Conservation (phyloP, 2,329 filamentous ascomycete species). For the Cephalotrichum gorgonifer region DNA sequence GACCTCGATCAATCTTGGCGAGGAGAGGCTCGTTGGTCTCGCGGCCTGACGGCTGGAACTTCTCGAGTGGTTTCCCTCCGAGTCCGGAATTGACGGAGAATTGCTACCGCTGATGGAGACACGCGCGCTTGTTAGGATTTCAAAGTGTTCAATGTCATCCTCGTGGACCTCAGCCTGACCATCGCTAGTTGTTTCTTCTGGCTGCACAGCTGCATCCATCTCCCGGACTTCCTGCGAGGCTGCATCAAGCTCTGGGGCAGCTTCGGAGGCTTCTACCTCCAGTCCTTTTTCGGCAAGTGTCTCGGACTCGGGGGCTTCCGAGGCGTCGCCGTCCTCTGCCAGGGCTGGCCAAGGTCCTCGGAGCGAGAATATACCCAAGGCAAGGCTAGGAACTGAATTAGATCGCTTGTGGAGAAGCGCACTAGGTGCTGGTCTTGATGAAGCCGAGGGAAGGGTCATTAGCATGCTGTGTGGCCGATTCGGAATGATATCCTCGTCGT, state of each 20-base stretch:
- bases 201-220: not conserved
- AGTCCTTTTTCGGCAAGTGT: constrained; percentile 8
- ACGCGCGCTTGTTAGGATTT: constrained; percentile 46
- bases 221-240: not conserved
- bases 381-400: constrained; percentile 35
- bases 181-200: not conserved
- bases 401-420: constrained; percentile 31
- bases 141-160: constrained; percentile 40
- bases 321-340: not conserved
- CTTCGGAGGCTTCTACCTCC: not conserved
- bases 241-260: not conserved
- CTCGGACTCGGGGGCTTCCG: not conserved
- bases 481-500: constrained; percentile 19
- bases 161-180: constrained; percentile 3
- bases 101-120: constrained; percentile 43
- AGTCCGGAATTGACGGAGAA: constrained; percentile 38
- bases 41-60: constrained; percentile 3
- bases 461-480: constrained; percentile 38
- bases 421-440: constrained; percentile 9
- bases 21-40: constrained; percentile 36
- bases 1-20: constrained; percentile 49
- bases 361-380: constrained; percentile 13
- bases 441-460: constrained; percentile 5
- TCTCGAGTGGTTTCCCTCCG: constrained; percentile 20
- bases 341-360: not conserved